These are phyloP conservation scores for Cladobotryum protrusum DNA, from an alignment of 2,329 filamentous ascomycete genomes.

Conservation along the genomic window DNA sequence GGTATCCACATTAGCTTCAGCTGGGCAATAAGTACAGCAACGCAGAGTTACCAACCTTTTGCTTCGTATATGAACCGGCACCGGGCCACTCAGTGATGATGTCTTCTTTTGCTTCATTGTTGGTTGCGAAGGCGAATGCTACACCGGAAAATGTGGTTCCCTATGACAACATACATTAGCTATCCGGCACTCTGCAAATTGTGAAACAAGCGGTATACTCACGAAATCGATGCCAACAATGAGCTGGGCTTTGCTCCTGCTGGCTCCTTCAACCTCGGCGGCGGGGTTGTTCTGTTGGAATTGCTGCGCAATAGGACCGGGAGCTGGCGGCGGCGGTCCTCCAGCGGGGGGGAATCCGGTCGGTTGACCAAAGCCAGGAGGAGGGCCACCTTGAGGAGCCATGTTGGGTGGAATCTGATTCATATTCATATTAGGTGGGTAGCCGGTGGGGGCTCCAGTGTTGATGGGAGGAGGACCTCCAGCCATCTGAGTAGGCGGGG, in stretches of 20 bases:
- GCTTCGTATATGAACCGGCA: slow-evolving; percentile 94
- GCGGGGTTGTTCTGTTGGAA: slow-evolving; percentile 42
- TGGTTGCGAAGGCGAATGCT: slow-evolving; percentile 93
- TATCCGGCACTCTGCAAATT: not conserved
- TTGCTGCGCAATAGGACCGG: slow-evolving; percentile 35
- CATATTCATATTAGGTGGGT: slow-evolving; percentile 50
- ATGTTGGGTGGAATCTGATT: slow-evolving; percentile 34
- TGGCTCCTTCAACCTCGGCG: slow-evolving; percentile 79
- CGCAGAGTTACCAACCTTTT: slow-evolving; percentile 61
- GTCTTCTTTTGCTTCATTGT: slow-evolving; percentile 95
- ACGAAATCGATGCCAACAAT: slow-evolving; percentile 99
- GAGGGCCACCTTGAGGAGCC: slow-evolving; percentile 27
- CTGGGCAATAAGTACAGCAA: not conserved
- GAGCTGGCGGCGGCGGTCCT: slow-evolving; percentile 34
- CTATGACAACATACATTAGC: slow-evolving; percentile 36
- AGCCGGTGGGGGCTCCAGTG: slow-evolving; percentile 55
- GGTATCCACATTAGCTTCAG: slow-evolving; percentile 3
- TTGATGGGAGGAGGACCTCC: slow-evolving; percentile 63
- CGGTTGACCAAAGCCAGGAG: slow-evolving; percentile 39
- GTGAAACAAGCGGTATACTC: slow-evolving; percentile 28
- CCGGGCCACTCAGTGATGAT: slow-evolving; percentile 99
- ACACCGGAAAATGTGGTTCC: slow-evolving; percentile 98
- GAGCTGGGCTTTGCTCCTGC: slow-evolving; percentile 88
- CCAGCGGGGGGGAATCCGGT: slow-evolving; percentile 39
- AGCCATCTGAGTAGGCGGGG: slow-evolving; percentile 54